These are phyloP conservation scores for Galerina marginata DNA, from an alignment of 768 basidiomycete species.

Conservation along the genomic window DNA sequence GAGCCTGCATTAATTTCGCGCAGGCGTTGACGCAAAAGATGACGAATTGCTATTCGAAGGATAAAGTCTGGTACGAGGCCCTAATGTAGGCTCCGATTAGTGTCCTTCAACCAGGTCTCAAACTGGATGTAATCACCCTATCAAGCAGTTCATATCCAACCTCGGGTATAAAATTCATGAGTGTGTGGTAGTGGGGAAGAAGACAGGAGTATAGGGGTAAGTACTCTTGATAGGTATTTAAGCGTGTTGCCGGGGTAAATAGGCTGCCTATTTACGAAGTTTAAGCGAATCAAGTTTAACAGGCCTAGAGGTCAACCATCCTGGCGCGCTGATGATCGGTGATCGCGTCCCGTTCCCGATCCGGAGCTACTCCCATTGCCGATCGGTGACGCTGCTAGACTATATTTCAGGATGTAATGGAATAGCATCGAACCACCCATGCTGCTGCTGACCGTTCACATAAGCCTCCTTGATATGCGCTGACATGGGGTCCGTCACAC, in stretches of 20 bases:
- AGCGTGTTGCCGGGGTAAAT: neutral
- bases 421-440: constrained; percentile 24
- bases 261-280: constrained; percentile 3
- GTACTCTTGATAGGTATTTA: neutral
- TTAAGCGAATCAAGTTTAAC: constrained; percentile 12
- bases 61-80: constrained; percentile 69
- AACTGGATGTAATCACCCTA: constrained; percentile 16
- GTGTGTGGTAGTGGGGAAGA: neutral
- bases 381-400: neutral
- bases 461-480: constrained; percentile 52
- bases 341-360: constrained; percentile 14
- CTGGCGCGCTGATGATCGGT: constrained; percentile 13
- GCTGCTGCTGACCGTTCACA: constrained; percentile 34
- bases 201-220: neutral
- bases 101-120: neutral
- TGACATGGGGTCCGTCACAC: constrained; percentile 73
- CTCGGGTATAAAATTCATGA: constrained; percentile 34
- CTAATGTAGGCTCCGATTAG: constrained; percentile 29
- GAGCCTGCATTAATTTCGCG: constrained; percentile 66
- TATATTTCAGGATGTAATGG: constrained; percentile 26
- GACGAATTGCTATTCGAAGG: constrained; percentile 37
- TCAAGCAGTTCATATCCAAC: constrained; percentile 42
- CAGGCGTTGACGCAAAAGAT: constrained; percentile 56
- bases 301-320: constrained; percentile 6
- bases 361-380: neutral